Conservation (phyloP, 2,329 filamentous ascomycete species). For the Ceratocystis cubensis region DNA sequence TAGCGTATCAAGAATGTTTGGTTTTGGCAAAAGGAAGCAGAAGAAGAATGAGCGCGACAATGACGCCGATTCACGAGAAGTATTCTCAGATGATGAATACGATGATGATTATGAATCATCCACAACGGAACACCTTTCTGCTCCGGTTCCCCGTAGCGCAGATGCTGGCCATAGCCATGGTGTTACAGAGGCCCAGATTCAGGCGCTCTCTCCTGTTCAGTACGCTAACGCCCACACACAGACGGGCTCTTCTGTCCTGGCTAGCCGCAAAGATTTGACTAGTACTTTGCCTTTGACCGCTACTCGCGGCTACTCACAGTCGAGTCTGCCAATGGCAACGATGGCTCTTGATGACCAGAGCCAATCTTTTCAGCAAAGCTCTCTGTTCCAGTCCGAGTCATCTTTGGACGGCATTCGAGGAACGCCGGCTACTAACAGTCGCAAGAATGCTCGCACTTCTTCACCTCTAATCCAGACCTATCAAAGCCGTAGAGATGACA, state of each 20-base stretch:
- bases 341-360: neutral
- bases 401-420: neutral
- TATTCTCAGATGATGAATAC: slow-evolving; percentile 14
- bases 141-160: neutral
- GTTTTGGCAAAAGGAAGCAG: slow-evolving; percentile 24
- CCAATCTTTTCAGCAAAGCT: slow-evolving; percentile 14
- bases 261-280: slow-evolving; percentile 2
- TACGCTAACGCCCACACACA: slow-evolving; percentile 19
- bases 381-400: slow-evolving; percentile 14
- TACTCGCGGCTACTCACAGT: neutral
- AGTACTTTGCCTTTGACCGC: neutral
- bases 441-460: slow-evolving; percentile 4
- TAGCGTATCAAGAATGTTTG: slow-evolving; percentile 19
- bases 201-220: slow-evolving; percentile 1
- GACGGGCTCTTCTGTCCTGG: slow-evolving; percentile 17
- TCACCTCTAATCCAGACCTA: slow-evolving; percentile 16
- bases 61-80: slow-evolving; percentile 21
- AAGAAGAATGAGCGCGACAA: slow-evolving; percentile 29
- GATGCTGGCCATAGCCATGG: neutral
- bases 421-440: neutral
- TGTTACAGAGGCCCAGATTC: slow-evolving; percentile 14
- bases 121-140: neutral
- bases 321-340: neutral
- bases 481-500: neutral
- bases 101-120: slow-evolving; percentile 15